Conservation (phyloP, 2,329 filamentous ascomycete species). For the Venturia aucupariae region DNA sequence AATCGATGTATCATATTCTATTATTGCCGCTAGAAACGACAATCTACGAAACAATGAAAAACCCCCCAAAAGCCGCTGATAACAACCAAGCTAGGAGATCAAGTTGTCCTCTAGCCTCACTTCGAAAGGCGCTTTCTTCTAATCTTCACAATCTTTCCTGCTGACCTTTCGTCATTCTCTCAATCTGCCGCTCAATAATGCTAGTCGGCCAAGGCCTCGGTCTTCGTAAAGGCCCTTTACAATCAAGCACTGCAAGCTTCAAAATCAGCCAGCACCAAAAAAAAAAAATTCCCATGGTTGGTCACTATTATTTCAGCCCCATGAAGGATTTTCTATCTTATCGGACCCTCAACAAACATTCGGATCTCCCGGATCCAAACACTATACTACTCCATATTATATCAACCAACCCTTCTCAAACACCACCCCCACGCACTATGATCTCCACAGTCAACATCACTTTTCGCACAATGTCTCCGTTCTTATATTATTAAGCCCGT, state of each 20-base stretch:
- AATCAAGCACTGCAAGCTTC: neutral
- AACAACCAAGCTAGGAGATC: too few relatives aligned
- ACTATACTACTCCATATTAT: neutral
- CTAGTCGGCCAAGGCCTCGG: too few relatives aligned
- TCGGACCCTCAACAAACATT: neutral
- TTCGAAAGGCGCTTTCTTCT: too few relatives aligned
- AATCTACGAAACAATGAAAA: neutral
- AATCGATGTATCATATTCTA: neutral
- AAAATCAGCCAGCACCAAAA: neutral
- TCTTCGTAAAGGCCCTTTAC: neutral
- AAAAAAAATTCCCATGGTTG: neutral
- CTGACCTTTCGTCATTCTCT: neutral
- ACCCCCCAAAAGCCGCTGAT: too few relatives aligned
- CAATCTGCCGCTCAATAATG: neutral
- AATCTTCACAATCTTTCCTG: neutral
- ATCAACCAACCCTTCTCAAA: neutral
- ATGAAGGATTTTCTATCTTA: neutral
- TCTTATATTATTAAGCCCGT: neutral
- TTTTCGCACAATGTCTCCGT: neutral
- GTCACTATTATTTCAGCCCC: neutral
- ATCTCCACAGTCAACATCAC: neutral
- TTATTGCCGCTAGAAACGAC: neutral
- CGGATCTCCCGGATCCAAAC: neutral
- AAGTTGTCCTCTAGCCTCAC: too few relatives aligned
- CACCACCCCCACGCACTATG: neutral